Conservation (phyloP, 2,329 filamentous ascomycete species). For the Blastomyces gilchristii region DNA sequence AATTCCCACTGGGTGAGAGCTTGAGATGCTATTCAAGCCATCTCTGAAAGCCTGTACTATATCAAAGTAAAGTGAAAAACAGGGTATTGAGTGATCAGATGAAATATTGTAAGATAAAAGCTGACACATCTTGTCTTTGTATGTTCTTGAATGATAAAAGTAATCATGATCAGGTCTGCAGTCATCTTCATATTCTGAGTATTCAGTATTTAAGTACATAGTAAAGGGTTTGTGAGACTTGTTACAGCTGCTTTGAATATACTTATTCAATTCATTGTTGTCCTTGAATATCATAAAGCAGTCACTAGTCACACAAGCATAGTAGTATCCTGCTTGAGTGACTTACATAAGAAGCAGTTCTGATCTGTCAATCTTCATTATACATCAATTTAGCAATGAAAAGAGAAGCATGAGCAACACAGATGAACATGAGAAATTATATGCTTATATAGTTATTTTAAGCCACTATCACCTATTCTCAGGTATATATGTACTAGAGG, state of each 20-base stretch:
- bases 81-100: background rate
- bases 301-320: slow-evolving; percentile 4
- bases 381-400: background rate
- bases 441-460: too few species aligned
- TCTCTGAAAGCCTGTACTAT: slow-evolving; percentile 5
- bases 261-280: background rate
- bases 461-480: too few species aligned
- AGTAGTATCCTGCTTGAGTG: slow-evolving; percentile 4
- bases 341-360: slow-evolving; percentile 2
- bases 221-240: slow-evolving; percentile 3
- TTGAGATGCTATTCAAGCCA: background rate
- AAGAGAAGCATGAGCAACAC: background rate
- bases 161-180: slow-evolving; percentile 2
- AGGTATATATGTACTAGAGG: too few species aligned
- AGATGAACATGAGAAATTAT: too few species aligned
- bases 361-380: slow-evolving; percentile 2
- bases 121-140: slow-evolving; percentile 4
- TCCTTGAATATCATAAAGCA: slow-evolving; percentile 1
- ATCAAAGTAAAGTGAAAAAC: slow-evolving; percentile 5
- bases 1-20: too few species aligned
- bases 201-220: slow-evolving; percentile 1
- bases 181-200: background rate
- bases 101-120: slow-evolving; percentile 1
- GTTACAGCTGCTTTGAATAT: background rate
- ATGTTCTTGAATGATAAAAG: slow-evolving; percentile 1